phyloP scores from a whole-genome alignment of 345 rosid genomes.

The Gossypium sturtianum region DNA sequence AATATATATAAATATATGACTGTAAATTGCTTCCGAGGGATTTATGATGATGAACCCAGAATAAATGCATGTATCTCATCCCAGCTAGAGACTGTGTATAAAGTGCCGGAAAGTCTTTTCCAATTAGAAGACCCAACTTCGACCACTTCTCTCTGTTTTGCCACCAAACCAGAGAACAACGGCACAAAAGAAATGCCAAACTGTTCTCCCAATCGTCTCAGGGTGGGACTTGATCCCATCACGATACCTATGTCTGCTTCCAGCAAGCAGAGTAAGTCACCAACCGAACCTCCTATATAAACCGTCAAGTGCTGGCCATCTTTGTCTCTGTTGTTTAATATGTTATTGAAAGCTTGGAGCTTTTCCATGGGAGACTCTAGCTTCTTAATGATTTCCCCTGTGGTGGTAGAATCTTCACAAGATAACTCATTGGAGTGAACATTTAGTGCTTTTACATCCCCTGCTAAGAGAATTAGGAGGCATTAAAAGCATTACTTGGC shows the following conservation, averaged over 20 bases:
- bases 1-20: neutral
- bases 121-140: neutral
- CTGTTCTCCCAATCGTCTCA: conserved; percentile 38
- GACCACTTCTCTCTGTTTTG: neutral
- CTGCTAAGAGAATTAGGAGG: conserved; percentile 19
- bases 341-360: conserved; percentile 28
- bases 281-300: conserved; percentile 44
- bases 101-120: conserved; percentile 1
- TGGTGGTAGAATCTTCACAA: conserved; percentile 38
- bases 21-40: neutral
- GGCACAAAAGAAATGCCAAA: conserved; percentile 50
- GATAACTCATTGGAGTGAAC: conserved; percentile 45
- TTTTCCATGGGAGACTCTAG: conserved; percentile 49
- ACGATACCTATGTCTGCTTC: conserved; percentile 51
- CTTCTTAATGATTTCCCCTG: conserved; percentile 40
- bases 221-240: conserved; percentile 47
- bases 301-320: conserved; percentile 33
- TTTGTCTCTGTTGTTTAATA: conserved; percentile 18
- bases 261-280: conserved; percentile 50
- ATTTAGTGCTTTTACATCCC: conserved; percentile 30
- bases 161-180: conserved; percentile 39
- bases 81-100: conserved; percentile 20
- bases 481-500: neutral
- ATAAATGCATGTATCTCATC: conserved; percentile 20
- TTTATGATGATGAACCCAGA: conserved; percentile 10